Base-by-base conservation (phyloP, 2,329 filamentous ascomycete genomes). In the Alternaria panax region DNA sequence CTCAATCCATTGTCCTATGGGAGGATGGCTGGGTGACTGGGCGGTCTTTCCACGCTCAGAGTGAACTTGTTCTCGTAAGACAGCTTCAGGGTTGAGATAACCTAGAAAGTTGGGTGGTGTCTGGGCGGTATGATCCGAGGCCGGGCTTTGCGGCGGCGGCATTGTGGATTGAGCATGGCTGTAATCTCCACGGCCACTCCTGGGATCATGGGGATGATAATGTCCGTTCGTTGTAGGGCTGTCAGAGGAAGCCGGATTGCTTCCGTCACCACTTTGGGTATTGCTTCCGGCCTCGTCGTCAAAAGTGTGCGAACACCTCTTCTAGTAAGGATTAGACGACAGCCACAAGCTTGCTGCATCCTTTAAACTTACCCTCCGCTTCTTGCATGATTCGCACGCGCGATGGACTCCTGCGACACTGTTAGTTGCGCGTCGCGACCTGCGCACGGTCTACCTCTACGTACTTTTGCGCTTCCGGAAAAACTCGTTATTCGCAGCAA, bases 41-140 rank as follows among this genome's bases (percentile, higher is more conserved):
- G 63, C 68, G n/a, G 67, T 46, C 54, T 73, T 72, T 28, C 73
- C 71, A 55, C 72, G 68, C 41, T 76, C 73, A 9, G 77, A 70
- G 42, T 77, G 70, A 40, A 79, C 74, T 30, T 80, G 75, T 42
- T 81, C 78, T 51, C 82, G 70, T 30, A 84, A 71, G 9, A 80
- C 79, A n/a, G 81, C 77, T 62, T 82, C 81, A 5, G 82, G 82
- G 38, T 79, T 80, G 54, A 83, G 67, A 57, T 83, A 82, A 52
- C 81, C 80, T 42, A 82, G 66, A 59, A 83, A 82, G 51, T 79
- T 79, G 18, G 78, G 74, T 16, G 78, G 75, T 30, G 74, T 79
- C 47, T 71, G 67, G 25, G 69, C 68, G 43, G 66, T 67, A n/a
- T 71, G 70, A 27, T 74, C 73, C 32, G 65, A 64, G 27, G 64